Base-by-base conservation (phyloP, 2,329 filamentous ascomycete species). In the Pestalotiopsis sp. region DNA sequence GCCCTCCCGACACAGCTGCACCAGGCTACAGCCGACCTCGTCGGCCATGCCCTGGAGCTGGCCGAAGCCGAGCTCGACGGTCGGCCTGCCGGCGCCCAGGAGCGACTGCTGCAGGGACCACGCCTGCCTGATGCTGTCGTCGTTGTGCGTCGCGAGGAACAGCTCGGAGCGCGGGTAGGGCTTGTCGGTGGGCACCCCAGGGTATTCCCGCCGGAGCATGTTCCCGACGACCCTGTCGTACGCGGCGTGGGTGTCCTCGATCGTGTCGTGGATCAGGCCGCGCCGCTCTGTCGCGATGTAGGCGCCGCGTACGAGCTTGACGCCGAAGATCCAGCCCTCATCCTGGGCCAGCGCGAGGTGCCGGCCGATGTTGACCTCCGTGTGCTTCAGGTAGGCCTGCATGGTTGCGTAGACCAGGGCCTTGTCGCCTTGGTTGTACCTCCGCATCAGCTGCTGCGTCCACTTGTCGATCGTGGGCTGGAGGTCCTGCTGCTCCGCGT, bases 231-330 rank as follows among this genome's bases (percentile, higher is more conserved):
- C 20, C 7, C 4, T 27, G 41, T 65, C 20, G 12, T 65, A 65
- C 14, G 38, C 23, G 14, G 12, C 13, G n/a, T 65, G 25, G 7
- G 62, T 65, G 11, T 65, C 38, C 25, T 65, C n/a, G 14, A 38
- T 65, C 13, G 38, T 65, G 20, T 65, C 62, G 41, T 65, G 62
- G 40, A 65, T 65, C 20, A 65, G 20, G 25, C 13, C 12, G 12
- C 41, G 62, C 13, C 5, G 20, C 62, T 65, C 62, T 5, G 27
- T 36, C 13, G 27, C 62, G 11, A 65, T 65, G 49, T 65, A 65
- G 12, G 62, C 62, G 40, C 41, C 62, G 38, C 62, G 62, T 41
- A 65, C 62, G 13, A 65, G 62, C 12, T 65, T 65, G 62, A 65
- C 41, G 4, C n/a, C 62, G 4, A 65, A 23, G n/a, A 27, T 40